Conservation (phyloP, 768 basidiomycete genomes). For the Macrolepiota dolichaula region DNA sequence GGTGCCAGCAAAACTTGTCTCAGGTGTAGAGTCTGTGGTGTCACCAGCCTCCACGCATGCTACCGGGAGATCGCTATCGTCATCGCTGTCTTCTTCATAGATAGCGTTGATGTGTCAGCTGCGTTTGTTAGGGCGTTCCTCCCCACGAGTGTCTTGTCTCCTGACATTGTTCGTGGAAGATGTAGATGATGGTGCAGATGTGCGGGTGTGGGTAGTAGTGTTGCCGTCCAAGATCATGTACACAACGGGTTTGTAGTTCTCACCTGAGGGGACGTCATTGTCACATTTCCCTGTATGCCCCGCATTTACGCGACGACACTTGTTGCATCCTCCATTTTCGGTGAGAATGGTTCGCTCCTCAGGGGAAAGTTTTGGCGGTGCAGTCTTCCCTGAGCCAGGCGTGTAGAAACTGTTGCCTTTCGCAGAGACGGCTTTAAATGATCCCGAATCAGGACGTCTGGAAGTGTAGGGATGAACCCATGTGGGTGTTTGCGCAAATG, state of each 20-base stretch:
- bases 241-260: not conserved
- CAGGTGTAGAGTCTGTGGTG: no score
- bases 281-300: not conserved
- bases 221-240: not conserved
- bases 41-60: not conserved
- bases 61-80: not conserved
- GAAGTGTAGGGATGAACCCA: not conserved
- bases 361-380: not conserved
- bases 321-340: constrained; percentile 1
- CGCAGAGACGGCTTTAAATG: not conserved
- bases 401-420: not conserved
- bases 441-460: not conserved
- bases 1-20: no score
- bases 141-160: no score
- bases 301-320: not conserved
- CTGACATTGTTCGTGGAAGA: no score
- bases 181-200: no score
- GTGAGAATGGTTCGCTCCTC: not conserved
- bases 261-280: not conserved
- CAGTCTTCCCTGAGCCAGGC: not conserved
- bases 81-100: not conserved
- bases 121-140: not conserved
- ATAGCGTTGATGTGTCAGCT: not conserved
- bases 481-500: not conserved
- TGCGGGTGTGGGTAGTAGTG: no score